phyloP scores from a whole-genome alignment of 2,329 filamentous ascomycete species.

The Elsinoe necatrix region DNA sequence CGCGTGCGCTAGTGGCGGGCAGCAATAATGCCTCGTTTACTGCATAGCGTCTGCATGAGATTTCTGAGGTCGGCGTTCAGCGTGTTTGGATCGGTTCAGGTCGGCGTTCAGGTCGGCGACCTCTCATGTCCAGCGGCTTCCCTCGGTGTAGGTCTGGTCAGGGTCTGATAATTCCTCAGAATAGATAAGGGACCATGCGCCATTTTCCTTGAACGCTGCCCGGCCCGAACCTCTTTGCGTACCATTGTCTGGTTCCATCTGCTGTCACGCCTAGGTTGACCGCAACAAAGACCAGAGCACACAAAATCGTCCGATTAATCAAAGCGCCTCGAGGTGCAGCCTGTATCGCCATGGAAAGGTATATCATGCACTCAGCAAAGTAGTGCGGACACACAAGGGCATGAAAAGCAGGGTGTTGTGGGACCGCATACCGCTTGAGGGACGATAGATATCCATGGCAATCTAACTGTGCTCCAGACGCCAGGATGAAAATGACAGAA shows the following conservation, averaged over 20 bases:
- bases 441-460: slow-evolving; percentile 41
- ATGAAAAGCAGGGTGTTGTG: slow-evolving; percentile 62
- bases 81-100: not conserved
- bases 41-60: not conserved
- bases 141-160: not conserved
- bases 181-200: slow-evolving; percentile 66
- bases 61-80: not conserved
- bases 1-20: not conserved
- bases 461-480: slow-evolving; percentile 64
- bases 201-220: slow-evolving; percentile 55
- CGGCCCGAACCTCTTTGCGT: slow-evolving; percentile 62
- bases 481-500: slow-evolving; percentile 57
- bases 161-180: not conserved
- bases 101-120: slow-evolving; percentile 1
- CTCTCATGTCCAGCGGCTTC: not conserved
- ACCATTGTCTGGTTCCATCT: slow-evolving; percentile 69
- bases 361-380: slow-evolving; percentile 76
- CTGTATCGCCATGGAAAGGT: slow-evolving; percentile 65
- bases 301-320: slow-evolving; percentile 65
- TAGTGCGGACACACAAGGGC: slow-evolving; percentile 81
- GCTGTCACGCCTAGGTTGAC: slow-evolving; percentile 79
- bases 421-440: slow-evolving; percentile 67
- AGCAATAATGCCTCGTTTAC: not conserved
- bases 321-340: slow-evolving; percentile 59
- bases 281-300: slow-evolving; percentile 62